Conservation (phyloP, 345 rosid species). For the Durio zibethinus region DNA sequence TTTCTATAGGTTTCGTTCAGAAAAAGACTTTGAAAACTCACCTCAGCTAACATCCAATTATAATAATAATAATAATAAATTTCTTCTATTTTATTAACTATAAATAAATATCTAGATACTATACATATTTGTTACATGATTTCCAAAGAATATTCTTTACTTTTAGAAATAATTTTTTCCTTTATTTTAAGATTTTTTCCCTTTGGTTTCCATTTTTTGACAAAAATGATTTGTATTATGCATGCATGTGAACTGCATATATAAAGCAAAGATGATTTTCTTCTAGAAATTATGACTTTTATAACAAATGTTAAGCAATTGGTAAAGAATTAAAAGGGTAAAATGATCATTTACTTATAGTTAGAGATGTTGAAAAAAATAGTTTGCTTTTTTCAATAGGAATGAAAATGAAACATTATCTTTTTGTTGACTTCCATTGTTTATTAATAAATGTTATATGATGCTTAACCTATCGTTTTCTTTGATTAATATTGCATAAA, state of each 20-base stretch:
- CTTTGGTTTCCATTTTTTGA: background rate
- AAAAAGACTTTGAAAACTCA: slow-evolving; percentile 7
- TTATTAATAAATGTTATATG: background rate
- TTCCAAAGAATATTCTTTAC: background rate
- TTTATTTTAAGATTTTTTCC: background rate
- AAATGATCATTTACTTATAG: no score
- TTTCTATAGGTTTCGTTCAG: background rate
- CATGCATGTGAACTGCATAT: background rate
- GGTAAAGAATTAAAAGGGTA: no score
- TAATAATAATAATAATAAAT: background rate
- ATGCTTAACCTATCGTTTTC: background rate
- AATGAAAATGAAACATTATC: background rate
- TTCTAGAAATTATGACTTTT: background rate
- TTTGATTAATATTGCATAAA: background rate
- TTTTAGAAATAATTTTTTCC: background rate
- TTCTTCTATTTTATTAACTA: background rate
- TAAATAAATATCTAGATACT: background rate
- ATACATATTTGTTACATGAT: background rate
- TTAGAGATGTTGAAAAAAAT: background rate
- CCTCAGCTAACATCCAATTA: background rate
- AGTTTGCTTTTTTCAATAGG: background rate
- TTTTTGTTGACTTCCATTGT: background rate
- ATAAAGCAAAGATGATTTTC: background rate
- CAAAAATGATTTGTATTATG: no score
- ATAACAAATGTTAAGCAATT: no score